Conservation (phyloP, 441 rosid species). For the Adansonia madagascariensis region DNA sequence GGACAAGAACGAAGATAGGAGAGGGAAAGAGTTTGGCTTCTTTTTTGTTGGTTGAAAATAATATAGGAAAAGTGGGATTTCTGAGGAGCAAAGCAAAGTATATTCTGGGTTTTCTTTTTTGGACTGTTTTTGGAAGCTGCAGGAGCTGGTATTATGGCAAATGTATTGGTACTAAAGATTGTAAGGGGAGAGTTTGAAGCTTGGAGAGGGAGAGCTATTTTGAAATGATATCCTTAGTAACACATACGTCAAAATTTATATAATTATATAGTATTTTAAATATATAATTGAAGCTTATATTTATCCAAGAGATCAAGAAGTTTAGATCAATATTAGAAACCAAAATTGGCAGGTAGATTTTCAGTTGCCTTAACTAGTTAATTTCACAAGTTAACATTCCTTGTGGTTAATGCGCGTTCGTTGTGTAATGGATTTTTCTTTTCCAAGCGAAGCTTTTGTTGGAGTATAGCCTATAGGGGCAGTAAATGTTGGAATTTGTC, state of each 20-base stretch:
- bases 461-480: too few relatives aligned
- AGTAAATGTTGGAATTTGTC: too few relatives aligned
- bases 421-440: neutral
- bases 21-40: neutral
- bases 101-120: slow-evolving; percentile 1
- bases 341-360: slow-evolving; percentile 1
- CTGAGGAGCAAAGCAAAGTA: slow-evolving; percentile 30
- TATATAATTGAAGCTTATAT: too few relatives aligned
- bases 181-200: neutral
- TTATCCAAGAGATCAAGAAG: too few relatives aligned
- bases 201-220: neutral
- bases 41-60: neutral
- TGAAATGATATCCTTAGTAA: slow-evolving; percentile 2
- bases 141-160: neutral
- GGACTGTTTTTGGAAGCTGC: neutral
- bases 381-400: neutral
- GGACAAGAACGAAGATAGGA: neutral
- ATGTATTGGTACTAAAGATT: slow-evolving; percentile 27
- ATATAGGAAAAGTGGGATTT: neutral
- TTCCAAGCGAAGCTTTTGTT: too few relatives aligned
- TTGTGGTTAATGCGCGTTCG: neutral
- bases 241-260: too few relatives aligned
- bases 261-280: too few relatives aligned
- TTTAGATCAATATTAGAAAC: too few relatives aligned
- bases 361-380: neutral